Conservation (phyloP, 805 yeast genomes). For the Yarrowia hollandica region DNA sequence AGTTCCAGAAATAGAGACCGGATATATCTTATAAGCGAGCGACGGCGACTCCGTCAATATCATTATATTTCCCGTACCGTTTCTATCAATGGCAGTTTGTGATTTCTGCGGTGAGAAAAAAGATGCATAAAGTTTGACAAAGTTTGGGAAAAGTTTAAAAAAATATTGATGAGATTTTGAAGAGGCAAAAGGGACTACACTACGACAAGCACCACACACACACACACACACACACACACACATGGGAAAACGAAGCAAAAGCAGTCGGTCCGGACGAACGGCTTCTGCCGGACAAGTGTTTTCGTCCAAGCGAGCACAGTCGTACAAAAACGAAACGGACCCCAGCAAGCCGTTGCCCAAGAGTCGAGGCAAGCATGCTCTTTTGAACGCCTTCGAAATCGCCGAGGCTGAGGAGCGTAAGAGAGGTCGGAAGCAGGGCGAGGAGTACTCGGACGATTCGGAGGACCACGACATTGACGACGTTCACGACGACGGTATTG, state of each 20-base stretch:
- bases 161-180: not conserved
- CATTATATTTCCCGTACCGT: too few species aligned
- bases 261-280: slow-evolving; percentile 5
- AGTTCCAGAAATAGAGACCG: too few species aligned
- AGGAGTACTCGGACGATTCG: slow-evolving; percentile 16
- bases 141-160: slow-evolving; percentile 8
- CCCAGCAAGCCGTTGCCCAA: slow-evolving; percentile 2
- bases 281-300: slow-evolving; percentile 14
- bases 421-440: not conserved
- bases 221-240: not conserved
- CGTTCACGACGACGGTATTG: slow-evolving; percentile 19
- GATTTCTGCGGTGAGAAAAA: too few species aligned
- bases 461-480: slow-evolving; percentile 26
- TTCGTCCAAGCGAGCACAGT: slow-evolving; percentile 13
- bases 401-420: slow-evolving; percentile 23
- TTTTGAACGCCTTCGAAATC: slow-evolving; percentile 13
- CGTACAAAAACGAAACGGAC: slow-evolving; percentile 19
- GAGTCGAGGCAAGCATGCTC: slow-evolving; percentile 21
- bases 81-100: too few species aligned
- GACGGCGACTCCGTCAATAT: too few species aligned
- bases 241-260: slow-evolving; percentile 22
- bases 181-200: not conserved
- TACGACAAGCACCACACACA: too few species aligned
- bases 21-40: too few species aligned
- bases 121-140: not conserved